phyloP scores from a whole-genome alignment of 768 basidiomycete species.

The Leucosporidium creatinivorum region DNA sequence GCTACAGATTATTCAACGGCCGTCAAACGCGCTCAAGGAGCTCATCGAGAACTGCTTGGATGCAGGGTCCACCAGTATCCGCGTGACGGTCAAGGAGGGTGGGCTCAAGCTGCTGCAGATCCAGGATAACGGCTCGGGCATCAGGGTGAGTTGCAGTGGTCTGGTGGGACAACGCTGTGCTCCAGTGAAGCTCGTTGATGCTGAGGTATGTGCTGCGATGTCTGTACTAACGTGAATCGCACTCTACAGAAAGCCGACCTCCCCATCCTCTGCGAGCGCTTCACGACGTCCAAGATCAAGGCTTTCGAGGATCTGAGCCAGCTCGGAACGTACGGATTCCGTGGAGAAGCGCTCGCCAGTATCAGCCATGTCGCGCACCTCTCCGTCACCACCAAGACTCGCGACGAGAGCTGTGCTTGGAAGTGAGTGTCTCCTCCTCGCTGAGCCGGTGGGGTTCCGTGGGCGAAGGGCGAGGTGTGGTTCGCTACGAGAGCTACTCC shows the following conservation, averaged over 20 bases:
- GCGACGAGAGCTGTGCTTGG: slow-evolving; percentile 75
- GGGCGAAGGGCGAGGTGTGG: too few relatives aligned
- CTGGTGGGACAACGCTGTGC: neutral
- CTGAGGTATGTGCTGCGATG: too few relatives aligned
- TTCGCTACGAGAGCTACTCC: too few relatives aligned
- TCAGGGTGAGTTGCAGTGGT: slow-evolving; percentile 54
- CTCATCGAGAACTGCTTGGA: slow-evolving; percentile 92
- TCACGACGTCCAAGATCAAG: slow-evolving; percentile 87
- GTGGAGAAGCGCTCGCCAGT: slow-evolving; percentile 92
- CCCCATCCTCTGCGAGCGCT: slow-evolving; percentile 83
- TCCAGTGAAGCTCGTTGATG: too few relatives aligned
- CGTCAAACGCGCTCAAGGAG: slow-evolving; percentile 92
- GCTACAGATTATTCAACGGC: slow-evolving; percentile 74
- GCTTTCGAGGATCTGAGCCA: slow-evolving; percentile 75
- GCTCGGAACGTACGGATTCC: slow-evolving; percentile 89
- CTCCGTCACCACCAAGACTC: slow-evolving; percentile 83
- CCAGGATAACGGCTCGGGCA: slow-evolving; percentile 93
- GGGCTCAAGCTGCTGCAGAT: slow-evolving; percentile 92
- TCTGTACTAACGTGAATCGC: too few relatives aligned
- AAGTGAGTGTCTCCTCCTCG: slow-evolving; percentile 55
- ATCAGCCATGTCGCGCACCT: slow-evolving; percentile 90
- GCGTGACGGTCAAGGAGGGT: slow-evolving; percentile 85
- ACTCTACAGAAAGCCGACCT: slow-evolving; percentile 67
- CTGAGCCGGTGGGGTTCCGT: too few relatives aligned
- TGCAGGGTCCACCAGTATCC: slow-evolving; percentile 78